Base-by-base conservation (phyloP, 805 yeast genomes). In the Maudiozyma bulderi region DNA sequence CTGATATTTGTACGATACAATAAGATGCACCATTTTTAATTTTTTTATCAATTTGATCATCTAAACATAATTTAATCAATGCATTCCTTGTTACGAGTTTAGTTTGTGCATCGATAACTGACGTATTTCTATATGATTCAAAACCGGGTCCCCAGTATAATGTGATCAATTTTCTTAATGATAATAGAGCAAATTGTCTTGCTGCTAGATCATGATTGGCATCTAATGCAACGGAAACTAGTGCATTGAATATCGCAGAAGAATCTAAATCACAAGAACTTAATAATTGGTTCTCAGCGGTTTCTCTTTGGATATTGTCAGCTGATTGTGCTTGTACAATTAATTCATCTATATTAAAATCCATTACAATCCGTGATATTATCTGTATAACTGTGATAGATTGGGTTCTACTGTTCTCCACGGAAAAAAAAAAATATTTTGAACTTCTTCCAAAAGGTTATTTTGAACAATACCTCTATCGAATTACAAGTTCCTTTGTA, bases 111-210 rank as follows among this genome's bases (percentile, higher is more conserved):
- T 68, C 60, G 10, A 87, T 64, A 3, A 50, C 54, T 0, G 86
- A 80, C 0, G 82, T 81, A 0, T 95, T 95, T 14, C 70, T 64
- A 61, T 78, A 90, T 13, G 86, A 81, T 47, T 77, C 81, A 63
- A 89, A 88, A 0, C 86, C 95, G 7, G 89, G 77, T 13, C 89
- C 80, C 98, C 98, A 90, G 57, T 76, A 80, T 55, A 73, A 68
- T 0, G 89, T 84, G 1, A 86, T 83, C 14, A 83, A 62, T 47
- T 84, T 72, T 58, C 85, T 83, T 55, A 86, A 62, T 52, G 84
- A 81, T 34, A 87, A 67, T 39, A 89, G 64, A 13, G 84, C 75
- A 41, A 84, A 72, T 62, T 84, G 95, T 55, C 84, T 70, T 0
- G 73, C 50, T 5, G 74, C 63, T 2, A 73, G 46, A 0, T 40